These are phyloP conservation scores for Aspergillus conjunctus DNA, from an alignment of 495 filamentous ascomycete genomes.

Conservation along the genomic window DNA sequence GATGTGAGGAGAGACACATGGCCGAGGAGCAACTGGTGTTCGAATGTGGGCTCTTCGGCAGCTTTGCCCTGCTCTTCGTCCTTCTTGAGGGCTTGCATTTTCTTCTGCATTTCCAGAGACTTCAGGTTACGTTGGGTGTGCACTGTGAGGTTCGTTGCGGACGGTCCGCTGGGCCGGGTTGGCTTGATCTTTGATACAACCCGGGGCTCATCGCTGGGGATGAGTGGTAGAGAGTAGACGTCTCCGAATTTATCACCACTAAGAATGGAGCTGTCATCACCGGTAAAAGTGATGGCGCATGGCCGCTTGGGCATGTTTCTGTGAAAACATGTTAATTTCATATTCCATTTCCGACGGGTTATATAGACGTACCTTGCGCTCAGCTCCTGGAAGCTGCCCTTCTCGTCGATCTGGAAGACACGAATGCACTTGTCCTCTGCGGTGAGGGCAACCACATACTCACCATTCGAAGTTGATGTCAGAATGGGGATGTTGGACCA, in stretches of 20 bases:
- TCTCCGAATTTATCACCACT: slow-evolving; percentile 94
- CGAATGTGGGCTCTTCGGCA: slow-evolving; percentile 55
- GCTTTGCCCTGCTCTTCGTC: slow-evolving; percentile 46
- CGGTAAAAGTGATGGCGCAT: slow-evolving; percentile 68
- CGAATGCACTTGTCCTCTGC: slow-evolving; percentile 87
- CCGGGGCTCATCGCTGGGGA: slow-evolving; percentile 47
- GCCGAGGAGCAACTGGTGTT: slow-evolving; percentile 75
- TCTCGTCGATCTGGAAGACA: slow-evolving; percentile 67
- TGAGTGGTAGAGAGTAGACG: slow-evolving; percentile 84
- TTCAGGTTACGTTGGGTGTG: slow-evolving; percentile 78
- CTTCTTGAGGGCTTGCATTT: slow-evolving; percentile 41
- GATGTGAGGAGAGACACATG: slow-evolving; percentile 94
- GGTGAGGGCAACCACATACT: slow-evolving; percentile 75
- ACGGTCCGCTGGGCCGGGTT: slow-evolving; percentile 49
- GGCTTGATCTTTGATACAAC: slow-evolving; percentile 20
- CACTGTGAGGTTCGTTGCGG: slow-evolving; percentile 75
- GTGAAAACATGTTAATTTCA: slow-evolving; percentile 21
- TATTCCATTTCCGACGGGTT: not conserved
- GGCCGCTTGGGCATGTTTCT: slow-evolving; percentile 90
- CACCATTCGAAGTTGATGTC: slow-evolving; percentile 57
- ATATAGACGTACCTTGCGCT: slow-evolving; percentile 64
- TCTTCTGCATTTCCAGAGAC: slow-evolving; percentile 72
- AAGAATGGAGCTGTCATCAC: slow-evolving; percentile 69
- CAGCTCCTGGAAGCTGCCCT: slow-evolving; percentile 64
- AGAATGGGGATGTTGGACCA: slow-evolving; percentile 59